These are phyloP conservation scores for Exophiala sideris DNA, from an alignment of 2,329 filamentous ascomycete genomes.

Conservation along the genomic window DNA sequence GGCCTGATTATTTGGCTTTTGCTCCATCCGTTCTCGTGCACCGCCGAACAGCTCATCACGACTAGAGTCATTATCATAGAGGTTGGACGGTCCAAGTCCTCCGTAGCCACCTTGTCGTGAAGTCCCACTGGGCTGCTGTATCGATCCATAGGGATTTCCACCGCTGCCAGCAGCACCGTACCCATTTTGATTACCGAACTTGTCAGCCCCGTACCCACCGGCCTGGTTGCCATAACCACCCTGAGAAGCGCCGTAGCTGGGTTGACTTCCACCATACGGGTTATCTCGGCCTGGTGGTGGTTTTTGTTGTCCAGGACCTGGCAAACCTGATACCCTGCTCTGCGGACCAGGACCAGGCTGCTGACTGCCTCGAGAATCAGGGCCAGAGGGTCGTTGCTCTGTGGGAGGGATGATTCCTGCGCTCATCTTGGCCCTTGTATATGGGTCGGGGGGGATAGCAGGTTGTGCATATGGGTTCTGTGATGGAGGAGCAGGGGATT, in stretches of 20 bases:
- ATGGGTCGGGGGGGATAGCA: conserved; percentile 50
- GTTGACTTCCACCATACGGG: conserved; percentile 16
- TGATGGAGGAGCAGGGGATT: conserved; percentile 47
- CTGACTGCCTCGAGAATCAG: conserved; percentile 4
- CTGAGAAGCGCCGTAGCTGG: conserved; percentile 22
- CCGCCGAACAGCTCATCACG: conserved; percentile 59
- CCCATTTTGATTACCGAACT: conserved; percentile 48
- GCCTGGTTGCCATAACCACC: conserved; percentile 14
- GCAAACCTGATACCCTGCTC: conserved; percentile 30
- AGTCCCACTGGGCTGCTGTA: conserved; percentile 36
- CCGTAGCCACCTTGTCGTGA: conserved; percentile 53
- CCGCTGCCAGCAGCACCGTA: conserved; percentile 44
- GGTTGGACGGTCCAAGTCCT: conserved; percentile 50
- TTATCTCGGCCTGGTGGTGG: conserved; percentile 17
- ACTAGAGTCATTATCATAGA: conserved; percentile 54
- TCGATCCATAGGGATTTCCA: conserved; percentile 34
- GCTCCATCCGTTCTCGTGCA: conserved; percentile 49
- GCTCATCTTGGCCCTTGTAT: conserved; percentile 49
- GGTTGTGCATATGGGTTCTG: conserved; percentile 58
- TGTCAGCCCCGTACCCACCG: conserved; percentile 40
- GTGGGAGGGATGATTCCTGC: conserved; percentile 39
- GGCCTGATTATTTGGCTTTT: conserved; percentile 37
- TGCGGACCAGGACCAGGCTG: conserved; percentile 11
- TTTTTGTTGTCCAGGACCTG: conserved; percentile 22
- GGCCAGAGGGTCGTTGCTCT: conserved; percentile 8